phyloP scores from a whole-genome alignment of 1,284 basidiomycete species.

The Apiotrichum brassicae region DNA sequence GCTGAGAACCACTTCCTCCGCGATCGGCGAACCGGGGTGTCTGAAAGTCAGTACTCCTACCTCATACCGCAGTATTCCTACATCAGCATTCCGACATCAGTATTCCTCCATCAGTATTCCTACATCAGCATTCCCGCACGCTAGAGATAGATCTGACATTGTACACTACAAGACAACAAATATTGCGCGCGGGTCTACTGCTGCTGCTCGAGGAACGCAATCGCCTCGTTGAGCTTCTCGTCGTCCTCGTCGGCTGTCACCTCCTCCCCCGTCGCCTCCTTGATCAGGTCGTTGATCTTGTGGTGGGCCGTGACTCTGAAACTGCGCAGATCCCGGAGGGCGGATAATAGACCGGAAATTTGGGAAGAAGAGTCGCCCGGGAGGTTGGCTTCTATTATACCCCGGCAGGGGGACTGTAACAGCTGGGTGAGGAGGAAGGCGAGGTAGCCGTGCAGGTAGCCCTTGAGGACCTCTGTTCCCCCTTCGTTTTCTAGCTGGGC shows the following conservation, averaged over 20 bases:
- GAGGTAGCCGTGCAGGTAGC: slow-evolving; percentile 9
- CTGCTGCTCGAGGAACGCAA: not conserved
- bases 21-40: too few species aligned
- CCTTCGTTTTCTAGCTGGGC: slow-evolving; percentile 1
- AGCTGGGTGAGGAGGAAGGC: slow-evolving; percentile 10
- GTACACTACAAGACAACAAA: too few species aligned
- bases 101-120: too few species aligned
- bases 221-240: not conserved
- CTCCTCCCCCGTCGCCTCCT: not conserved
- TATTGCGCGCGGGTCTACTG: too few species aligned
- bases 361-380: not conserved
- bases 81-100: too few species aligned
- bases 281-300: not conserved
- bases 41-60: too few species aligned
- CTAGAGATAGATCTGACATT: too few species aligned
- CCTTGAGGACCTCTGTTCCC: not conserved
- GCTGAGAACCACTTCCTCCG: too few species aligned
- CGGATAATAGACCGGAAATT: not conserved
- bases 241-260: not conserved
- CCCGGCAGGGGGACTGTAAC: not conserved
- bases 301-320: not conserved
- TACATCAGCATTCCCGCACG: too few species aligned
- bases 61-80: too few species aligned
- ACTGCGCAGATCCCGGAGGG: not conserved
- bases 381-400: slow-evolving; percentile 1